Evolutionary conservation across 108 stramenopile species (phyloP).

Genomic region (Parietichytrium sp.): DNA sequence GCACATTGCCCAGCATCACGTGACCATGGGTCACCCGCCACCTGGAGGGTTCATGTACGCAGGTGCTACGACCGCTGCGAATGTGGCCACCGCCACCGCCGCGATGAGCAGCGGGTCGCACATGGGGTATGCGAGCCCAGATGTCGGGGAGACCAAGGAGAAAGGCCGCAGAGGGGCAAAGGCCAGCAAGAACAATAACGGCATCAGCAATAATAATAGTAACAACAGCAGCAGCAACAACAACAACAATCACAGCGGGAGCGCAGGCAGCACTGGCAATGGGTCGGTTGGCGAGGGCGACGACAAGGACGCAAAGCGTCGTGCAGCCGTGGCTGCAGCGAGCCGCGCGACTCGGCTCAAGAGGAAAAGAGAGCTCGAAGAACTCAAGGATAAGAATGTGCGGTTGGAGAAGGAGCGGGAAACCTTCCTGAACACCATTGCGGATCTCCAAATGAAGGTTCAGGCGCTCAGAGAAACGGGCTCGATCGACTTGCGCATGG

Average conservation of each 20-base stretch:
- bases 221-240: not conserved
- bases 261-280: not conserved
- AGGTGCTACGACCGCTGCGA: not conserved
- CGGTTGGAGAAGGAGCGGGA: conserved; percentile 26
- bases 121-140: not conserved
- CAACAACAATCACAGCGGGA: not conserved
- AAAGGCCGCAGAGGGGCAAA: not conserved
- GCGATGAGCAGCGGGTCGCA: not conserved
- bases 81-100: not conserved
- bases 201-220: not conserved
- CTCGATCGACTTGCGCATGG: conserved; percentile 24
- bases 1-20: not conserved
- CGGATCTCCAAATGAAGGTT: conserved; percentile 36
- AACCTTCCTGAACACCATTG: conserved; percentile 29
- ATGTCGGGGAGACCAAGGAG: not conserved
- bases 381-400: conserved; percentile 28
- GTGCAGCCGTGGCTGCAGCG: conserved; percentile 26
- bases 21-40: not conserved
- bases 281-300: not conserved
- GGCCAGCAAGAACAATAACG: not conserved
- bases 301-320: conserved; percentile 32
- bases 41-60: not conserved
- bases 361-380: conserved; percentile 34
- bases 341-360: conserved; percentile 20
- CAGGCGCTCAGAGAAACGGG: conserved; percentile 33